Conservation (phyloP, 2,329 filamentous ascomycete species). For the Scleromitrula shiraiana region DNA sequence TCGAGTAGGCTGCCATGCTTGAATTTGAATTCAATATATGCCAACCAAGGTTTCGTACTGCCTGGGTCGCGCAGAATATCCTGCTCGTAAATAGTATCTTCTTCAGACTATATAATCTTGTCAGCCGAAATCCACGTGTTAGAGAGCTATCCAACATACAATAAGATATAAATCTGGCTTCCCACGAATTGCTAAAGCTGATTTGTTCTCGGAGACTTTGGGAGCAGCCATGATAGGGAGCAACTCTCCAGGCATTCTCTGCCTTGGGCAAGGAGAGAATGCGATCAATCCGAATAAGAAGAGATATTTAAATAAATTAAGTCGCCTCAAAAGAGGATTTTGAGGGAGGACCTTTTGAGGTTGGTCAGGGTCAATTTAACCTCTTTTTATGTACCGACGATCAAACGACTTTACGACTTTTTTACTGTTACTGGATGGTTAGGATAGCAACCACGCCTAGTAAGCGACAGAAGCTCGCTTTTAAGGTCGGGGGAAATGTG, state of each 20-base stretch:
- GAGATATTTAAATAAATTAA: constrained; percentile 9
- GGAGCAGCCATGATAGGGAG: constrained; percentile 30
- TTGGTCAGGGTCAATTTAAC: constrained; percentile 2
- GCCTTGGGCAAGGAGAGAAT: constrained; percentile 20
- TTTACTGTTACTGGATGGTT: not conserved
- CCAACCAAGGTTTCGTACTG: constrained; percentile 88
- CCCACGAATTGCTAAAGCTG: constrained; percentile 19
- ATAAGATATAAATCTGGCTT: constrained; percentile 32
- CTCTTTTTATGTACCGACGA: constrained; percentile 1
- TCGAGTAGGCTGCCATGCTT: constrained; percentile 79
- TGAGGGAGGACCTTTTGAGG: not conserved
- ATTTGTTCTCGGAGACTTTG: constrained; percentile 17
- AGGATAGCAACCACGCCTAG: constrained; percentile 2
- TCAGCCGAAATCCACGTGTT: constrained; percentile 13
- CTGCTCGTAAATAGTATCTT: constrained; percentile 94
- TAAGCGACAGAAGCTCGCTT: constrained; percentile 7
- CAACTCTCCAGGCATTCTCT: constrained; percentile 31
- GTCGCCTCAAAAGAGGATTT: constrained; percentile 7
- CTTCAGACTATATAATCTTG: constrained; percentile 56
- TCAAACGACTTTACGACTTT: constrained; percentile 10
- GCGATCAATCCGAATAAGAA: constrained; percentile 19
- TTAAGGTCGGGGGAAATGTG: not conserved
- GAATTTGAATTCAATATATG: constrained; percentile 85
- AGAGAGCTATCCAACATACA: constrained; percentile 19
- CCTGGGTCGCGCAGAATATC: constrained; percentile 81